phyloP scores from a whole-genome alignment of 2,329 filamentous ascomycete genomes.

The Paraphoma chrysanthemicola region DNA sequence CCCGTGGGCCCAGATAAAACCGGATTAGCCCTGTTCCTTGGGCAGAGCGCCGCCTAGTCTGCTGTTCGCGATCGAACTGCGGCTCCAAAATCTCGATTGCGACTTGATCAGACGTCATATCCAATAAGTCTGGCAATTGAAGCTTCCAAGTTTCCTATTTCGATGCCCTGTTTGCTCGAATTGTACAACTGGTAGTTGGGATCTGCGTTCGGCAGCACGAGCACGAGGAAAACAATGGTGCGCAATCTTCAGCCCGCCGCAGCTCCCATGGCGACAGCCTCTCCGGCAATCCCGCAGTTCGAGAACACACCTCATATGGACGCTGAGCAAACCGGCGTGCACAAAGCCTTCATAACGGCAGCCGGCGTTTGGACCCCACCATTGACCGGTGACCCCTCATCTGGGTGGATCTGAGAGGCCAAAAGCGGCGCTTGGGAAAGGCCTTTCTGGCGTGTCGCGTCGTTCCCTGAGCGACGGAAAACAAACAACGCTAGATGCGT shows the following conservation, averaged over 20 bases:
- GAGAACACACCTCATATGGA: slow-evolving; percentile 34
- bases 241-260: slow-evolving; percentile 3
- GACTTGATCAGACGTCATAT: slow-evolving; percentile 40
- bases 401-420: slow-evolving; percentile 39
- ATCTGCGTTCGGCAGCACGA: background rate
- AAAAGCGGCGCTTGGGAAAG: slow-evolving; percentile 37
- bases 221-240: slow-evolving; percentile 8
- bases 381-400: slow-evolving; percentile 42
- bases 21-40: slow-evolving; percentile 33
- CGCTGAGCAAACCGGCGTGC: slow-evolving; percentile 28
- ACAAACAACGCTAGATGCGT: slow-evolving; percentile 42
- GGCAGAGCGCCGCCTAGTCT: slow-evolving; percentile 30
- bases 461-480: slow-evolving; percentile 44
- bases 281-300: slow-evolving; percentile 42
- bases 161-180: slow-evolving; percentile 4
- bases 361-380: slow-evolving; percentile 39
- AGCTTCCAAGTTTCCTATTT: slow-evolving; percentile 33
- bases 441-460: slow-evolving; percentile 32
- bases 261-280: slow-evolving; percentile 4
- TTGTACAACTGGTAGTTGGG: slow-evolving; percentile 1
- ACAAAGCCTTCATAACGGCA: slow-evolving; percentile 43
- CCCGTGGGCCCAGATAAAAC: slow-evolving; percentile 43
- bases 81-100: slow-evolving; percentile 37
- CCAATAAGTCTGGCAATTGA: slow-evolving; percentile 26
- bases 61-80: slow-evolving; percentile 36